Base-by-base conservation (phyloP, 208 protist species). In the Crithidia sp. region DNA sequence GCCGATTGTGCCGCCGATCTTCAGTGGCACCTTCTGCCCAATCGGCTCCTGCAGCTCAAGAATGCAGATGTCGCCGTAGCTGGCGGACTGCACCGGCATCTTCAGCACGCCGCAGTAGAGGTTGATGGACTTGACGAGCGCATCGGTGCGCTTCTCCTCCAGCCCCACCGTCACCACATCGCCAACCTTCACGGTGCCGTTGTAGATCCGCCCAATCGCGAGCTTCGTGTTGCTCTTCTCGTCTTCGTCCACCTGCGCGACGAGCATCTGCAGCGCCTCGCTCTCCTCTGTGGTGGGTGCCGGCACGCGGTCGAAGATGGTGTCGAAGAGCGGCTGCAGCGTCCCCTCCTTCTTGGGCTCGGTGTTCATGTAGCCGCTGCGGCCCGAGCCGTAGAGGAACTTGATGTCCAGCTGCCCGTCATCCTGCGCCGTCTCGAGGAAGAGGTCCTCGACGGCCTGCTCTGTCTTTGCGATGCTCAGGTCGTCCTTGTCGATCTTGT, bases 401-500 rank as follows among this genome's bases (percentile, higher is more conserved):
- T 94, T 94, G 65, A 99, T 98, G 49, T 98, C 93, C 4, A 99
- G 83, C 86, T 99, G 98, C 28, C 84, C 87, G 44, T 99, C 98
- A 61, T 92, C 91, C 17, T 97, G 92, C 17, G 93, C 97, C 8
- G 98, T 91, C 52, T 96, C 90, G 9, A 98, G 84, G 64, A 99
- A 99, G 8, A 99, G 86, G 68, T 99, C 98, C 67, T 99, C 96
- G 9, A 99, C 79, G 41, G 97, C 95, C 71, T 94, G 85, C 64
- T 98, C 95, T 3, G 98, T 98, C 75, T 96, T 91, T 37, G 80
- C 84, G 73, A 98, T 96, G 67, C 87, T 79, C 17, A 87, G 79
- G 61, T 95, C 92, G 47, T 98, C 94, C 77, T 96, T 95, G 83
- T 99, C 98, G 67, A 99, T 97, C 76, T 99, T 99, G 82, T 99